Evolutionary conservation across 1,139 yeast species (phyloP), one percentile per base, ranked within the genome.

Genomic region (Yamadazyma sp.): DNA sequence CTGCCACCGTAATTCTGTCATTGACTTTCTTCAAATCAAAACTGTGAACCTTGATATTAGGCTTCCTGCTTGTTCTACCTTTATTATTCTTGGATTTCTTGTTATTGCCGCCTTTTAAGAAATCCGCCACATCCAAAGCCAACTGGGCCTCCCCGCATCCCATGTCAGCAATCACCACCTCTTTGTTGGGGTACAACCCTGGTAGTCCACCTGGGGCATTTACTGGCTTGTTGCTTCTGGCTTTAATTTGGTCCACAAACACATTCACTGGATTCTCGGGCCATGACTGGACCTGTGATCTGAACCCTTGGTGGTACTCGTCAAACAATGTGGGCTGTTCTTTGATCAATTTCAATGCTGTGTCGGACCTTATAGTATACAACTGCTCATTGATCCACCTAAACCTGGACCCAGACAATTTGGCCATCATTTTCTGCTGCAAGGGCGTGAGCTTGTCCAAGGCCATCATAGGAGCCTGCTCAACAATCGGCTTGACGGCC

Each of bases 101-200:
- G 37, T 46, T 41, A 40, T 62, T 67, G 54, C 59, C 62, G 43
- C 64, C 59, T 34, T 66, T 64, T 39, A 76, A 68, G 50, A 78
- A 77, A 16, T 74, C 70, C 34, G 69, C 65, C 30, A 88, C 73
- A 48, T 87, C 86, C 28, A 75, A 61, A 1, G 96, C 82, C 33
- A 92, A 71, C 54, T 85, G 86, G 0, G 98, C 98, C 61, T 92
- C 98, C 37, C 98, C 98, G 62, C 98, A 92, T 10, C 98, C 98
- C 97, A 92, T 89, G 65, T 92, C 98, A 0, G 98, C 97, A 40
- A 92, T 76, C 2, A 85, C 88, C 28, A 89, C 82, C 39, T 69
- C 66, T 43, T 72, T 75, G 36, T 58, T 55, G 2, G 67, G 56
- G 30, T 46, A 40, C 34, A 76, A 58, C 14, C 92, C 92, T 2